These are phyloP conservation scores for Annulohypoxylon moriforme DNA, from an alignment of 495 filamentous ascomycete species.

Conservation along the genomic window DNA sequence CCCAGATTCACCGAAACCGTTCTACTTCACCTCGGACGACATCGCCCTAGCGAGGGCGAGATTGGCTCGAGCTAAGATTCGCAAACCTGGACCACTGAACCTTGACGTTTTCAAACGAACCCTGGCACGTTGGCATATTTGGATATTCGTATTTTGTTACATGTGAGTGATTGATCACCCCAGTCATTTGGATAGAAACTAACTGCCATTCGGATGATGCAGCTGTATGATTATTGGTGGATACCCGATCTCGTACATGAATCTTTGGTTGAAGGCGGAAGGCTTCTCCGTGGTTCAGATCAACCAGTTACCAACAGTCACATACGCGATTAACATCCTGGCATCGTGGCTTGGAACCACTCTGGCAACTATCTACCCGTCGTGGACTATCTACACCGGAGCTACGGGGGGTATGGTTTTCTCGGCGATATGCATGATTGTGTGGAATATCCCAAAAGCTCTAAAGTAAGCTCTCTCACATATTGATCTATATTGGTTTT, in stretches of 20 bases:
- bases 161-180: conserved; percentile 47
- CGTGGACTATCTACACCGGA: conserved; percentile 57
- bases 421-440: conserved; percentile 57
- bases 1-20: conserved; percentile 56
- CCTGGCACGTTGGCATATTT: conserved; percentile 60
- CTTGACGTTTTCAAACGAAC: conserved; percentile 58
- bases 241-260: conserved; percentile 58
- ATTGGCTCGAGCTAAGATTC: conserved; percentile 36
- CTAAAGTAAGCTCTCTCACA: conserved; percentile 50
- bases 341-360: conserved; percentile 60
- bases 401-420: conserved; percentile 52
- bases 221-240: conserved; percentile 58
- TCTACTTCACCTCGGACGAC: conserved; percentile 54
- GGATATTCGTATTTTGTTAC: conserved; percentile 59
- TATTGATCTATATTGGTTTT: background rate
- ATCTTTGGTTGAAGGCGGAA: conserved; percentile 60
- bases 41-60: conserved; percentile 55
- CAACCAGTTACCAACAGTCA: conserved; percentile 60
- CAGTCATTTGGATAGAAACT: conserved; percentile 7
- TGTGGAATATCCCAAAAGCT: conserved; percentile 58
- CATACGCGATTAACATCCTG: conserved; percentile 57
- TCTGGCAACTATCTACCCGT: conserved; percentile 58
- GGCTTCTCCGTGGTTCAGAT: conserved; percentile 60
- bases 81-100: conserved; percentile 50
- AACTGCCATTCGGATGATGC: background rate